phyloP scores from a whole-genome alignment of 805 yeast genomes.

The Cyberlindnera misumaiensis region DNA sequence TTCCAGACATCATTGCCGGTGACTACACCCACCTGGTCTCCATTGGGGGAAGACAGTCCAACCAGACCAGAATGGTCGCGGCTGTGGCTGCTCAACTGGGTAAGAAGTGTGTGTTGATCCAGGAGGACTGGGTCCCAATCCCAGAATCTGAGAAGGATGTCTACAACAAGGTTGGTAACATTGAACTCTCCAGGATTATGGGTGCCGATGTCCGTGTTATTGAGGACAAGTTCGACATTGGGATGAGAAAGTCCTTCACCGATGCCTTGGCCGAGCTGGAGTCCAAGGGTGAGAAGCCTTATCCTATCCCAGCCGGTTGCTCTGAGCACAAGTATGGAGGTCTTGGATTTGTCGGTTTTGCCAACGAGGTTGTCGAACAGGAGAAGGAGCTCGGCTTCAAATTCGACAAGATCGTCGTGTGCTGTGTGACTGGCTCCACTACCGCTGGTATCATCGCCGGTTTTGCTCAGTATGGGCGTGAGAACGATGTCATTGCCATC shows the following conservation, averaged over 20 bases:
- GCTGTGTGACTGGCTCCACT: conserved; percentile 15
- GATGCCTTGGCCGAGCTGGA: conserved; percentile 10
- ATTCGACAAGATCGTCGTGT: conserved; percentile 14
- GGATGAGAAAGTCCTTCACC: conserved; percentile 14
- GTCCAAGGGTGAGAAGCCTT: conserved; percentile 11
- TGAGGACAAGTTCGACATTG: conserved; percentile 14
- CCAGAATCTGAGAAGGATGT: conserved; percentile 16
- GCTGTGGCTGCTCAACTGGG: conserved; percentile 15
- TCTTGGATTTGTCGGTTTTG: conserved; percentile 13
- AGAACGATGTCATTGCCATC: conserved; percentile 14
- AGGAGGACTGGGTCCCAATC: conserved; percentile 17
- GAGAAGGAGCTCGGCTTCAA: conserved; percentile 8
- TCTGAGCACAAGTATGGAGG: conserved; percentile 16
- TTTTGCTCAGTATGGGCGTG: conserved; percentile 14
- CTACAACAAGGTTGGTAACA: conserved; percentile 15
- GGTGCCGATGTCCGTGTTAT: conserved; percentile 16
- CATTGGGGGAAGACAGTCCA: conserved; percentile 14
- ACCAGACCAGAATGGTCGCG: conserved; percentile 16
- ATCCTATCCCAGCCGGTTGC: conserved; percentile 14
- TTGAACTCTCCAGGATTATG: conserved; percentile 15
- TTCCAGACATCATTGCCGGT: conserved; percentile 14
- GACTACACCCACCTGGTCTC: conserved; percentile 15
- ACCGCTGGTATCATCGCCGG: conserved; percentile 16
- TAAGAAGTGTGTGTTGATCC: conserved; percentile 15
- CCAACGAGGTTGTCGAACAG: conserved; percentile 11